These are phyloP conservation scores for Saposhnikovia divaricata DNA, from an alignment of 129 eudicot genomes.

Conservation along the genomic window DNA sequence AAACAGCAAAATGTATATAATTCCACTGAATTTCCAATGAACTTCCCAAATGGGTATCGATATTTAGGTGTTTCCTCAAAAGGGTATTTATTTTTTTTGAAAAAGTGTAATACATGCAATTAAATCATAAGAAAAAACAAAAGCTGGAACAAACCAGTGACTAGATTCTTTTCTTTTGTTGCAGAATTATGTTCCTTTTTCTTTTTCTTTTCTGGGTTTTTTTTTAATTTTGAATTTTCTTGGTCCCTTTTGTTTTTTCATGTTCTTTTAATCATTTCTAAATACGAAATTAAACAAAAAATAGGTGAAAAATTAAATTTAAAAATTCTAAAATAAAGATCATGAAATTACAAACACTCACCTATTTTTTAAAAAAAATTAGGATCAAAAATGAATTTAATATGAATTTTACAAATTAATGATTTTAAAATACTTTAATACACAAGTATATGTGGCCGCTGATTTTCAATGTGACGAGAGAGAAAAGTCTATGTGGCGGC, in stretches of 20 bases:
- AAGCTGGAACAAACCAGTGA: constrained; percentile 17
- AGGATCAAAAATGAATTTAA: no score
- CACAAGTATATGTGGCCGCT: no score
- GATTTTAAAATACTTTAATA: no score
- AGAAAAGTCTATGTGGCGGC: no score
- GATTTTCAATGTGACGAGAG: no score
- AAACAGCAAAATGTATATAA: constrained; percentile 3
- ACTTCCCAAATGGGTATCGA: constrained; percentile 18
- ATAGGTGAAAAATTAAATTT: no score
- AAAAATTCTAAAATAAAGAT: no score
- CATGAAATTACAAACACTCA: no score
- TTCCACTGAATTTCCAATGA: neutral
- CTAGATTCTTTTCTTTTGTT: constrained; percentile 5
- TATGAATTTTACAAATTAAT: no score
- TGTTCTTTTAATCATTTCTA: neutral
- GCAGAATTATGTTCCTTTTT: constrained; percentile 3
- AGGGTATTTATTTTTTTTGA: constrained; percentile 18
- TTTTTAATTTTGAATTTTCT: constrained; percentile 1
- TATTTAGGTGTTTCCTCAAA: constrained; percentile 7
- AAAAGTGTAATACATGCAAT: constrained; percentile 1
- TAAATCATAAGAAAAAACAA: constrained; percentile 20
- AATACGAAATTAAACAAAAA: no score
- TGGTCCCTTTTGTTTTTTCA: neutral
- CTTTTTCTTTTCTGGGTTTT: constrained; percentile 2
- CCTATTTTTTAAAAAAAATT: no score